Evolutionary conservation across 257 asterid genomes (phyloP), one percentile per base, ranked within the genome.

Genomic region (Ilex aquifolium): DNA sequence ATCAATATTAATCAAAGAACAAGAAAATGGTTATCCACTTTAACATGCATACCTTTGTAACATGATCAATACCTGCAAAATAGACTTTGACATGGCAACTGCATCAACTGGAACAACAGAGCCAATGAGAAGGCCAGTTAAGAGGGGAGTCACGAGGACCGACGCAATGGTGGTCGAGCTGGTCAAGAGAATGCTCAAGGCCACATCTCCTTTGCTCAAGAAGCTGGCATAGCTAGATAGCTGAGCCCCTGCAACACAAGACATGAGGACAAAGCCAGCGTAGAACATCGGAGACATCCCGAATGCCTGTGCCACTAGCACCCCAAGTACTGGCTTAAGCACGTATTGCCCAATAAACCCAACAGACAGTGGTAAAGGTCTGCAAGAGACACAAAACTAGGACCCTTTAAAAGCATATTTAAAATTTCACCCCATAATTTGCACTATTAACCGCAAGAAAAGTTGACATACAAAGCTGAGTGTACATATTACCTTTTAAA

Each of bases 231-330:
- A 93, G 72, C 99, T 93, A 10, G 99, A 93, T 31, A 93, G 75
- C 72, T 93, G 99, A 39, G 99, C 97, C 64, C 99, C 99, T 17
- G 97, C 84, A 62, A 90, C 99, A 72, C 97, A 93, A 3, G 99
- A 72, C 77, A 79, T 88, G 27, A 93, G 81, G 55, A 93, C 95
- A 59, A 93, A 93, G 61, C 99, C 99, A 7, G 96, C 85, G 57
- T 79, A 90, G 83, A 87, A 93, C 81, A 75, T 74, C 2, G 83
- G 78, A 66, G 96, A 72, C 77, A 93, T 75, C 67, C 97, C 95
- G 75, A 84, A 93, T 32, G 89, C 95, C 64, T 71, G 85, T 9
- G 96, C 95, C 56, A 93, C 75, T 61, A 90, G 54, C 70, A 90
- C 84, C 27, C 99, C 99, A 48, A 93, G 92, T 60, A 69, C 80